Conservation (phyloP, 768 basidiomycete species). For the Rhodotorula toruloides region DNA sequence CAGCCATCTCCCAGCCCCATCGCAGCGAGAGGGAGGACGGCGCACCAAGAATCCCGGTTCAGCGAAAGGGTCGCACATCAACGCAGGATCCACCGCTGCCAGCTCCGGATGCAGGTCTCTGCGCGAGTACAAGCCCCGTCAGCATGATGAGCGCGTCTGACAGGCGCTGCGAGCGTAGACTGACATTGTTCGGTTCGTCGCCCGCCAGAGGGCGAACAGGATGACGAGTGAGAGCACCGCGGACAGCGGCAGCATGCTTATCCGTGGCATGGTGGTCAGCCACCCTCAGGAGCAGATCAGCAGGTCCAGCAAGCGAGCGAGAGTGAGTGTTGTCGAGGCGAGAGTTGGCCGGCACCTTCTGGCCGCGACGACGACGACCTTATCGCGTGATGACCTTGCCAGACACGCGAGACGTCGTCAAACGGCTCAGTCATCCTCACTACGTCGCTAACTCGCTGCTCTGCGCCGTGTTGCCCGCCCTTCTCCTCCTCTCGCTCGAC, state of each 20-base stretch:
- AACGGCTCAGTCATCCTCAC: conserved; percentile 11
- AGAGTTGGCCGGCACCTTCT: not conserved
- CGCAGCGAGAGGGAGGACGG: not conserved
- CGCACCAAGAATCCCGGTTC: conserved; percentile 38
- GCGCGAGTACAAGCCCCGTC: not conserved
- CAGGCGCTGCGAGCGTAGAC: not conserved
- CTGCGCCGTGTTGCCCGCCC: conserved; percentile 8
- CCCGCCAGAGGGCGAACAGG: conserved; percentile 5
- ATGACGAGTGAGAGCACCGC: conserved; percentile 1
- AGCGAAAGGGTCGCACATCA: conserved; percentile 35
- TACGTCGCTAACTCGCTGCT: conserved; percentile 29
- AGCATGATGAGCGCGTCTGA: not conserved
- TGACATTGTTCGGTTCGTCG: not conserved
- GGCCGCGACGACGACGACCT: no score
- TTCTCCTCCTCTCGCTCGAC: not conserved
- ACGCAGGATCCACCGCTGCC: not conserved
- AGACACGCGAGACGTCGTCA: no score
- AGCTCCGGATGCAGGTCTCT: not conserved
- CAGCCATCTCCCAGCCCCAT: not conserved
- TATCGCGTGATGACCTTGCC: no score
- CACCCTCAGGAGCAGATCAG: no score
- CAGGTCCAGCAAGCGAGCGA: not conserved
- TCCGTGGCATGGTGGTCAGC: conserved; percentile 8
- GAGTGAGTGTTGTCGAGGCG: not conserved
- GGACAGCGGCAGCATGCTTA: not conserved